These are phyloP conservation scores for Cyclocybe cylindracea DNA, from an alignment of 768 basidiomycete species.

Conservation along the genomic window DNA sequence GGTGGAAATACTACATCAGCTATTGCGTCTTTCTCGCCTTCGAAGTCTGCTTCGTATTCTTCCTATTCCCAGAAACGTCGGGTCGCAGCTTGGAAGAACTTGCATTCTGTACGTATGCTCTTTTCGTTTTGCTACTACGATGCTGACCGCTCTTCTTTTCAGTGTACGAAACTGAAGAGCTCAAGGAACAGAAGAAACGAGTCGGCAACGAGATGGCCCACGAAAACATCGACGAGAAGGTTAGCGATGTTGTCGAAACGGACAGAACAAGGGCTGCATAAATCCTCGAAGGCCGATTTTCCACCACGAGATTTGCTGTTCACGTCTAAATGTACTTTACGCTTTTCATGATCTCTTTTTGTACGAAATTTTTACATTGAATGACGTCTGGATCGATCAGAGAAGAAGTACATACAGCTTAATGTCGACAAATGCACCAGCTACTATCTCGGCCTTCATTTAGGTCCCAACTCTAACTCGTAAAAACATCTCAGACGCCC, in stretches of 20 bases:
- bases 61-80: slow-evolving; percentile 64
- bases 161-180: slow-evolving; percentile 48
- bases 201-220: slow-evolving; percentile 39
- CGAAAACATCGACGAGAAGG: slow-evolving; percentile 18
- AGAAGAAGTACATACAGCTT: too few species aligned
- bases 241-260: not conserved
- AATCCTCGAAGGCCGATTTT: too few species aligned
- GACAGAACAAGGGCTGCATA: too few species aligned
- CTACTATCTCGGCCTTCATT: not conserved
- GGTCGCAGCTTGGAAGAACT: slow-evolving; percentile 57
- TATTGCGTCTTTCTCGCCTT: slow-evolving; percentile 54
- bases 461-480: slow-evolving; percentile 11
- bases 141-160: not conserved
- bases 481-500: slow-evolving; percentile 15
- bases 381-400: too few species aligned
- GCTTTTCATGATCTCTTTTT: not conserved
- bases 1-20: slow-evolving; percentile 62
- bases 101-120: slow-evolving; percentile 48
- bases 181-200: slow-evolving; percentile 40
- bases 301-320: too few species aligned
- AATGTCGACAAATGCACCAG: too few species aligned
- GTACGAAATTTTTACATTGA: not conserved
- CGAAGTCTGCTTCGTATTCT: slow-evolving; percentile 57
- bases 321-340: not conserved
- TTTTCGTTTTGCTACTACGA: not conserved